A percentile compares a stretch with the other conserved stretches of the same genome.
Evolutionary conservation across 805 yeast species (phyloP).

Genomic region (Lachancea nothofagi): DNA sequence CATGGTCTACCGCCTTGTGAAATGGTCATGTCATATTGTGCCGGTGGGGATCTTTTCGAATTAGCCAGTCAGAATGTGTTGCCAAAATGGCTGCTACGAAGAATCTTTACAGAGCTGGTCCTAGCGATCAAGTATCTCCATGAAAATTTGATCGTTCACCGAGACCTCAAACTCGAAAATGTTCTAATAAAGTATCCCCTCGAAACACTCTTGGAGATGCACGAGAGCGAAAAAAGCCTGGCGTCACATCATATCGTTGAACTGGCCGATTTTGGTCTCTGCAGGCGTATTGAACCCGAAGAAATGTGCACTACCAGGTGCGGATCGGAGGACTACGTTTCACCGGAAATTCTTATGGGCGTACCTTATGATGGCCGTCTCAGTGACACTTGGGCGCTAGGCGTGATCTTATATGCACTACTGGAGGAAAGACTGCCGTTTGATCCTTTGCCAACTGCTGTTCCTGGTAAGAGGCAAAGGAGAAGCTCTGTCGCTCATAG

Average conservation of each 20-base stretch:
- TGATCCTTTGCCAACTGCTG: constrained; percentile 67
- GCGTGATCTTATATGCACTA: constrained; percentile 81
- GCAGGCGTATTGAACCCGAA: constrained; percentile 57
- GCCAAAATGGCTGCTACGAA: constrained; percentile 45
- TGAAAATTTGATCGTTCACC: constrained; percentile 62
- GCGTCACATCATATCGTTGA: constrained; percentile 39
- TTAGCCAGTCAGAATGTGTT: constrained; percentile 47
- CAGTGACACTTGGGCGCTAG: constrained; percentile 92
- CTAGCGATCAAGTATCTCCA: constrained; percentile 72
- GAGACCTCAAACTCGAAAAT: constrained; percentile 90
- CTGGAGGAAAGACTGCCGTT: constrained; percentile 87
- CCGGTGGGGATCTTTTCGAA: constrained; percentile 81
- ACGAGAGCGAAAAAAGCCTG: constrained; percentile 25
- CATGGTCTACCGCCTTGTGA: constrained; percentile 31
- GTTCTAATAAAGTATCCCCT: constrained; percentile 46
- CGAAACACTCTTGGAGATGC: constrained; percentile 26
- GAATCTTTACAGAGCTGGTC: constrained; percentile 66
- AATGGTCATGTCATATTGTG: constrained; percentile 68
- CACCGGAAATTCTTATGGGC: constrained; percentile 91
- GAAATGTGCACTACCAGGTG: constrained; percentile 79
- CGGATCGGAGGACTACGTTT: constrained; percentile 94
- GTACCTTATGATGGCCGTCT: constrained; percentile 85
- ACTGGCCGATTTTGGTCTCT: constrained; percentile 84
- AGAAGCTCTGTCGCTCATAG: constrained; percentile 63
- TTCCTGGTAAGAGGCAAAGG: constrained; percentile 30